Percentiles rank a stretch among this genome's conserved stretches.
Conservation (phyloP, 2,329 filamentous ascomycete species). For the Hypomyces perniciosus region DNA sequence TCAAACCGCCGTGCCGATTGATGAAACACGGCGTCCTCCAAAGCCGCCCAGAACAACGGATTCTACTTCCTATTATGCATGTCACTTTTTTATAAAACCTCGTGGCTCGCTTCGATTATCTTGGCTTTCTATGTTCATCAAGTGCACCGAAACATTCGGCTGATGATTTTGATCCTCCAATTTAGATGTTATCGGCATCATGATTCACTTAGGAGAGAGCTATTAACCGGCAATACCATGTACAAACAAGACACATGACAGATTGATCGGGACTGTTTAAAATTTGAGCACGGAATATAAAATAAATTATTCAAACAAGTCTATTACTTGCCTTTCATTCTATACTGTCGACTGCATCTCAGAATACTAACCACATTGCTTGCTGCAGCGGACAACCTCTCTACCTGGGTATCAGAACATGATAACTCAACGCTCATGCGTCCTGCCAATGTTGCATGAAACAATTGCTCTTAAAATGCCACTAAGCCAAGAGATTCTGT, state of each 20-base stretch:
- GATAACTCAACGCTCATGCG: no score
- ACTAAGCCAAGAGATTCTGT: not conserved
- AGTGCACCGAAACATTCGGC: not conserved
- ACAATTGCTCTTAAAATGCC: no score
- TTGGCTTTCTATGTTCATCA: not conserved
- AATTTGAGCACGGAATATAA: not conserved
- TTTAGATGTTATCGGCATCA: not conserved
- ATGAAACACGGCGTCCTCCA: constrained; percentile 11
- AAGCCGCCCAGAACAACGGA: not conserved
- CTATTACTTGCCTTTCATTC: no score
- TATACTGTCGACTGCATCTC: no score
- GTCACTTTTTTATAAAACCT: not conserved
- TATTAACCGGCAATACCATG: not conserved
- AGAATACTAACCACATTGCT: no score
- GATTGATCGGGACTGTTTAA: no score
- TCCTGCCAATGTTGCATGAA: no score
- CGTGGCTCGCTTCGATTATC: not conserved
- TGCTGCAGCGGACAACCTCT: no score
- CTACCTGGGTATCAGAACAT: no score
- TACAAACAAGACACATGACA: no score
- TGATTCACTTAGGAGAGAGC: not conserved
- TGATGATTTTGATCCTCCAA: not conserved
- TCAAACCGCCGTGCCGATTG: constrained; percentile 12
- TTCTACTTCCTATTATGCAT: not conserved
- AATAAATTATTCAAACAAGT: constrained; percentile 2